Base-by-base conservation (phyloP, 2,329 filamentous ascomycete genomes). In the Botrytis squamosa region DNA sequence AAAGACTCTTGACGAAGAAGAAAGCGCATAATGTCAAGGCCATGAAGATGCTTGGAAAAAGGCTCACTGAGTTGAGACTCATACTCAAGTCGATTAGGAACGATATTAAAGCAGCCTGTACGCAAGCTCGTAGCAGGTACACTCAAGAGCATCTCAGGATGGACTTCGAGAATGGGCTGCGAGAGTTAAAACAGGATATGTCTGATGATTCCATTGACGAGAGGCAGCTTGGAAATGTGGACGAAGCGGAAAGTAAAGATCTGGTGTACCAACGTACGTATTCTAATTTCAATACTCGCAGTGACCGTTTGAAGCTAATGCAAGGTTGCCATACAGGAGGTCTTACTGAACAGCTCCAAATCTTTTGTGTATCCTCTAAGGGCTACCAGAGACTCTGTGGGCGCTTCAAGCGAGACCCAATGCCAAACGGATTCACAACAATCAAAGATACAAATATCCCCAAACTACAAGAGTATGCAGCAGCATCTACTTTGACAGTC, bases 111-210 rank as follows among this genome's bases (percentile, higher is more conserved):
- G n/a, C 18, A 40, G 18, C 6, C 0, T 72, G 70, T 16, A 72
- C 63, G 1, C 49, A 59, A 2, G 49, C 46, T 18, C 22, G 63
- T 0, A 72, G 40, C 1, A 6, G 14, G 1, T 72, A 72, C 16
- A 60, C 52, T 1, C 49, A 44, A 20, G 38, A 49, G 18, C 49
- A 72, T n/a, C 36, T 72, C 8, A 55, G 5, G 9, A 49, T 67
- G 12, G 62, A 72, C 6, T 72, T 67, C n/a, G 46, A 67, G 2
- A 72, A 72, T 36, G 49, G 62, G 20, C 60, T 72, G 0, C 12
- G 49, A 29, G 62, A 72, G 4, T 38, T 72, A 9, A 33, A 72
- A 20, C 12, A 67, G 22, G 62, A 72, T 38, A 29, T 59, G 4
- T 52, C 14, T 22, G 2, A 68, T 55, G 65, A 68, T 55, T 4